These are phyloP conservation scores for Umbilicus rupestris DNA, from an alignment of 164 flowering plant species.

Conservation along the genomic window DNA sequence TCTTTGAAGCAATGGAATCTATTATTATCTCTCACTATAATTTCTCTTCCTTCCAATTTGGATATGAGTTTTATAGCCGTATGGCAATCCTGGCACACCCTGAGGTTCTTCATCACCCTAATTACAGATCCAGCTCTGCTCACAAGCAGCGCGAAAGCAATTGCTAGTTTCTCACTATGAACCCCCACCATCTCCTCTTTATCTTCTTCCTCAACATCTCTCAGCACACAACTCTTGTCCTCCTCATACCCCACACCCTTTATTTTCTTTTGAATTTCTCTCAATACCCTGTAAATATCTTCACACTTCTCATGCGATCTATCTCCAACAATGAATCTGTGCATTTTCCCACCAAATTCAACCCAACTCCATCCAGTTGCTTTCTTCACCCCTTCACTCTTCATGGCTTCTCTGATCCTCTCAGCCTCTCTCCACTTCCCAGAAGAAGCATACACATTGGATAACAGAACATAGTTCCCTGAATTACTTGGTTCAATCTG, in stretches of 20 bases:
- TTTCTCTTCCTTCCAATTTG: constrained; percentile 46
- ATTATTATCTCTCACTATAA: constrained; percentile 57
- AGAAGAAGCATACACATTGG: constrained; percentile 55
- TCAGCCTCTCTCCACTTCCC: constrained; percentile 55
- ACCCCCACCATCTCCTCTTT: constrained; percentile 58
- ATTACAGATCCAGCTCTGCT: constrained; percentile 30
- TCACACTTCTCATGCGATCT: constrained; percentile 33
- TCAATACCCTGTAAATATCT: constrained; percentile 33
- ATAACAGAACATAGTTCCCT: constrained; percentile 53
- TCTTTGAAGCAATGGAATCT: constrained; percentile 52
- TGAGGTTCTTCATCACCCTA: constrained; percentile 63
- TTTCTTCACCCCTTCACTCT: constrained; percentile 34
- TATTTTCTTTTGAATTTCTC: constrained; percentile 38
- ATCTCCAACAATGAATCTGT: constrained; percentile 56
- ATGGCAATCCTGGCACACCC: constrained; percentile 66
- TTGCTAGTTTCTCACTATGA: constrained; percentile 73
- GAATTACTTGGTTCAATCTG: constrained; percentile 60
- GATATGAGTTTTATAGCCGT: constrained; percentile 45
- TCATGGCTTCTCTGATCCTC: constrained; percentile 35
- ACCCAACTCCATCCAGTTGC: constrained; percentile 57
- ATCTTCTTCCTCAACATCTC: constrained; percentile 75
- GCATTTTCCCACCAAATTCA: constrained; percentile 39
- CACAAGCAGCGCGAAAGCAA: constrained; percentile 46
- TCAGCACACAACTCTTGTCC: constrained; percentile 40
- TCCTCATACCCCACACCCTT: constrained; percentile 39